phyloP scores from a whole-genome alignment of 208 protist genomes.

The Acanthamoeba castellanii region DNA sequence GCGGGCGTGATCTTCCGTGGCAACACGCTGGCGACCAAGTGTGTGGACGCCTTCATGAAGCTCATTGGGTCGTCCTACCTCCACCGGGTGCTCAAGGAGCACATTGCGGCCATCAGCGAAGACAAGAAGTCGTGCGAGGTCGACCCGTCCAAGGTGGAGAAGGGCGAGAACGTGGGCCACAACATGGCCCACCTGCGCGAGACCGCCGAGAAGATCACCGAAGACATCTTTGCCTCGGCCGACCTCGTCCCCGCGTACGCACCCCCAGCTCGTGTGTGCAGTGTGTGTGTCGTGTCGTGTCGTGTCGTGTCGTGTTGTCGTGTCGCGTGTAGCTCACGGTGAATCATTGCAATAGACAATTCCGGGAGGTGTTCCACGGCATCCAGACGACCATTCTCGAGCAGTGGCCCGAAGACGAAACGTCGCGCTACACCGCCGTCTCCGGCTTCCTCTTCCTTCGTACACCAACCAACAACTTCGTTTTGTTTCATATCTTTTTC shows the following conservation, averaged over 20 bases:
- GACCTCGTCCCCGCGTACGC: conserved; percentile 10
- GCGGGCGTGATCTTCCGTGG: conserved; percentile 60
- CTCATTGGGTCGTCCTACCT: conserved; percentile 39
- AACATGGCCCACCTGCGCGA: conserved; percentile 46
- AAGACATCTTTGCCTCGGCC: conserved; percentile 24
- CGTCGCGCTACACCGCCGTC: conserved; percentile 12
- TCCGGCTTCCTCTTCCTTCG: conserved; percentile 46
- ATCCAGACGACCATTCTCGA: not conserved
- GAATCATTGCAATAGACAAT: not conserved
- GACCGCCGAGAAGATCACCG: conserved; percentile 14
- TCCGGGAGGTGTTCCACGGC: conserved; percentile 6
- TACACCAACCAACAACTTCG: not conserved
- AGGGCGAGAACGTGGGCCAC: conserved; percentile 14
- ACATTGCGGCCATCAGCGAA: conserved; percentile 24
- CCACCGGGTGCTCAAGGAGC: conserved; percentile 3
- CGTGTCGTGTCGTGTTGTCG: too few species aligned
- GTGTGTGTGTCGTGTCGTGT: not conserved
- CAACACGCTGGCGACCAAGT: conserved; percentile 50
- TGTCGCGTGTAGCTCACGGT: not conserved
- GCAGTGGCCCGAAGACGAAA: conserved; percentile 7
- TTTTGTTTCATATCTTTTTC: not conserved
- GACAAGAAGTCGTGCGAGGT: conserved; percentile 64
- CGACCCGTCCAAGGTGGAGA: conserved; percentile 46
- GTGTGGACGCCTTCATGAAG: conserved; percentile 59
- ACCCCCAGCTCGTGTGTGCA: too few species aligned